A percentile compares a stretch with the other conserved stretches of the same genome.
phyloP scores from a whole-genome alignment of 148 eudicot genomes.

The Heliamphora exappendiculata region DNA sequence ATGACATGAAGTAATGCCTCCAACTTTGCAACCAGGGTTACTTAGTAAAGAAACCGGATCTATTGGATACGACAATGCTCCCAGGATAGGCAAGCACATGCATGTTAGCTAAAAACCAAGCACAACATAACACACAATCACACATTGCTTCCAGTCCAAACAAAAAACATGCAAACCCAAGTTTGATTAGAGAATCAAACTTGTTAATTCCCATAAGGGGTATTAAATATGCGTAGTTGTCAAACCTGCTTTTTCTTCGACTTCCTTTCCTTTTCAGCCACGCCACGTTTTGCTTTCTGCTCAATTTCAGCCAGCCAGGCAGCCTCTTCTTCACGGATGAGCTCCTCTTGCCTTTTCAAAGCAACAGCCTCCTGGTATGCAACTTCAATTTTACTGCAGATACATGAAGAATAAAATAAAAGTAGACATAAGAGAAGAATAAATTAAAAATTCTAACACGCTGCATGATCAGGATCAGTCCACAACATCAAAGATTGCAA shows the following conservation, averaged over 20 bases:
- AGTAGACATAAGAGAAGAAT: neutral
- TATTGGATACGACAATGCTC: neutral
- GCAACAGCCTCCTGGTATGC: constrained; percentile 98
- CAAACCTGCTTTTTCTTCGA: constrained; percentile 93
- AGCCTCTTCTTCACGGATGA: constrained; percentile 95
- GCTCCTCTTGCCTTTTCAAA: constrained; percentile 96
- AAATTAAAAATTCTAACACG: neutral
- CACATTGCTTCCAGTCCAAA: neutral
- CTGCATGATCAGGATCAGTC: neutral
- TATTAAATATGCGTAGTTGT: neutral
- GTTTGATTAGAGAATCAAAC: neutral
- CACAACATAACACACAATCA: neutral
- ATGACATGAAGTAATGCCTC: neutral
- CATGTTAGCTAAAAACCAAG: neutral
- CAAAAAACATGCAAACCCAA: neutral
- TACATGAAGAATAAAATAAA: constrained; percentile 8
- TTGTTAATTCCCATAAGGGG: neutral
- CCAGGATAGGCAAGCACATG: neutral
- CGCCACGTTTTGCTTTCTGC: constrained; percentile 75
- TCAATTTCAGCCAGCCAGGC: constrained; percentile 84
- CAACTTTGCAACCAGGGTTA: neutral
- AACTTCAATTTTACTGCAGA: constrained; percentile 82
- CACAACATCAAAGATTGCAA: neutral
- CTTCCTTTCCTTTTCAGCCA: constrained; percentile 70
- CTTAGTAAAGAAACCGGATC: neutral